Evolutionary conservation across 495 filamentous ascomycete species (phyloP).

Genomic region (Alectoria sarmentosa): DNA sequence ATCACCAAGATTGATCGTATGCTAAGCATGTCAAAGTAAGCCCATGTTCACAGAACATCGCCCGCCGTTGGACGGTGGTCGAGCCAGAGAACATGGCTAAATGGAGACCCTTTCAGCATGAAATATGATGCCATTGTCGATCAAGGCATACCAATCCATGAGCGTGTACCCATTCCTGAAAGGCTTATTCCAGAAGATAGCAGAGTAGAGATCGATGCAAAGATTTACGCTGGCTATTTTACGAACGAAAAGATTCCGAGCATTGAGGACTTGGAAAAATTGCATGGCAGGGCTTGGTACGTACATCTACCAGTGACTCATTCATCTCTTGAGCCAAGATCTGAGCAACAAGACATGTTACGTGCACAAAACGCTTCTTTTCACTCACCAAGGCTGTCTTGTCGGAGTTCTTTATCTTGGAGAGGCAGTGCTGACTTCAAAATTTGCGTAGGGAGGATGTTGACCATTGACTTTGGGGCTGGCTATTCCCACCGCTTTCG

Average conservation of each 20-base stretch:
- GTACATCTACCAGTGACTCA: not conserved
- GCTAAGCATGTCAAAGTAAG: constrained; percentile 96
- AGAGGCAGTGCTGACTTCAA: not conserved
- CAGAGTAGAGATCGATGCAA: constrained; percentile 96
- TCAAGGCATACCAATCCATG: constrained; percentile 89
- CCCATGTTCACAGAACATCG: constrained; percentile 24
- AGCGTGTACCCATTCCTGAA: constrained; percentile 90
- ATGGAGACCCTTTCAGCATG: constrained; percentile 54
- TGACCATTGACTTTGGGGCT: constrained; percentile 30
- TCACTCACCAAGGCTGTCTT: not conserved
- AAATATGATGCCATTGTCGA: constrained; percentile 97
- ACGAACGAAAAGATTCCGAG: constrained; percentile 91
- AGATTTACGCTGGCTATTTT: constrained; percentile 88
- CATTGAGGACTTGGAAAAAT: constrained; percentile 73
- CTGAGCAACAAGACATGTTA: not conserved
- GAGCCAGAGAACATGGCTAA: not conserved
- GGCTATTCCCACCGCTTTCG: not conserved
- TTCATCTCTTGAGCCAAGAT: not conserved
- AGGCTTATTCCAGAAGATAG: constrained; percentile 92
- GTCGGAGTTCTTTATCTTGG: not conserved
- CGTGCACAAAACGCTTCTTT: not conserved
- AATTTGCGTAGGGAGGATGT: constrained; percentile 43
- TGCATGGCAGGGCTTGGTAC: constrained; percentile 75
- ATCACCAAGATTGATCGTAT: constrained; percentile 98
- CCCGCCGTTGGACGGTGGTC: not conserved